These are phyloP conservation scores for Catharanthus roseus DNA, from an alignment of 257 asterid genomes.

Conservation along the genomic window DNA sequence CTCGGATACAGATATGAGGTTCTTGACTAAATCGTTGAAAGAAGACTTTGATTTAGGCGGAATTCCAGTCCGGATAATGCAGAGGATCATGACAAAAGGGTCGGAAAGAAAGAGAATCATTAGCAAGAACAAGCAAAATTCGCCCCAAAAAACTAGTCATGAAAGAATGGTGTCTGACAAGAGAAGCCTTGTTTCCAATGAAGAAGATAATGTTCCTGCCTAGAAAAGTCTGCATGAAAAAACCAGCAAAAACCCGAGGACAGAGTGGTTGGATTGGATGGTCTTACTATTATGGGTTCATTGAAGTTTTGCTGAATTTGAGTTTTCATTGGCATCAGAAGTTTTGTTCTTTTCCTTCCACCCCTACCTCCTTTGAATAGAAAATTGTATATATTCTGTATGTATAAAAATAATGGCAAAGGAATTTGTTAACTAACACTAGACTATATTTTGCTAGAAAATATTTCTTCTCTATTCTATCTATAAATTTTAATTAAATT, in stretches of 20 bases:
- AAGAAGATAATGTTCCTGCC: slow-evolving; percentile 22
- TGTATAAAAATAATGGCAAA: background rate
- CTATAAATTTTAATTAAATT: no score
- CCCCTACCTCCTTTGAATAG: background rate
- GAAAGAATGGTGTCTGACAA: slow-evolving; percentile 56
- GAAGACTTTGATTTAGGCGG: slow-evolving; percentile 94
- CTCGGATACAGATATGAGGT: slow-evolving; percentile 72
- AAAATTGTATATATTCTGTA: background rate
- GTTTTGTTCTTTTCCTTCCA: background rate
- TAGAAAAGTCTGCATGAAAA: background rate
- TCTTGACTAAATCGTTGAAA: slow-evolving; percentile 74
- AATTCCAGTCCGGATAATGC: slow-evolving; percentile 83
- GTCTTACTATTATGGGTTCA: no score
- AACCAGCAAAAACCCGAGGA: background rate
- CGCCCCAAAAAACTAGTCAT: slow-evolving; percentile 22
- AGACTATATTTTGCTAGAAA: no score
- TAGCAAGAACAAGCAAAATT: slow-evolving; percentile 37
- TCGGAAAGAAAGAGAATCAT: slow-evolving; percentile 20
- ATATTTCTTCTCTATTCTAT: no score
- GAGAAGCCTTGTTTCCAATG: slow-evolving; percentile 37
- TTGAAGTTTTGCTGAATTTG: background rate
- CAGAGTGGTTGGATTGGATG: no score
- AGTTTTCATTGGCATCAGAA: background rate
- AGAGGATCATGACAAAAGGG: slow-evolving; percentile 42
- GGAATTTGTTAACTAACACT: background rate